Conservation (phyloP, 2,329 filamentous ascomycete species). For the Aureobasidium melanogenum region DNA sequence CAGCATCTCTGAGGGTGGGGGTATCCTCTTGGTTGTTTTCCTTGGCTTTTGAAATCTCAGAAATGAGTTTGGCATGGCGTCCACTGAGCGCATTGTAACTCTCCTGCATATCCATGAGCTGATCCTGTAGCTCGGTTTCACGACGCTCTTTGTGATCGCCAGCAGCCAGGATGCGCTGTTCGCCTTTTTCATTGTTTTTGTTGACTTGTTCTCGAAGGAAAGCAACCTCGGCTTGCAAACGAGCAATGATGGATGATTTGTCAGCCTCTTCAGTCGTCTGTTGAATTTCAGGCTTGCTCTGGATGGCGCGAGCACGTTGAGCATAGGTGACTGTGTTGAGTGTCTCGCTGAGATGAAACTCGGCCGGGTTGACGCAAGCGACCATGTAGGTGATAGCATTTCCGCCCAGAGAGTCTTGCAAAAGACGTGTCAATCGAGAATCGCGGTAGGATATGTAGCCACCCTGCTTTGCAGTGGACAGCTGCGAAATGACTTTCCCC, state of each 20-base stretch:
- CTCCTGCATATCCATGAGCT: conserved; percentile 85
- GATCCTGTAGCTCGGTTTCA: conserved; percentile 85
- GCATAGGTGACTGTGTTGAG: conserved; percentile 95
- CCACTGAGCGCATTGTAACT: conserved; percentile 87
- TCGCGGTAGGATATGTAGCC: conserved; percentile 96
- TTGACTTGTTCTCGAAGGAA: conserved; percentile 92
- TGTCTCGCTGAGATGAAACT: conserved; percentile 96
- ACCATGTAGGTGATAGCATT: conserved; percentile 99
- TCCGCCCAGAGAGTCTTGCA: conserved; percentile 93
- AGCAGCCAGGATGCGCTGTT: conserved; percentile 36
- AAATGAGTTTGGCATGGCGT: conserved; percentile 89
- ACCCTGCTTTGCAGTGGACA: conserved; percentile 79
- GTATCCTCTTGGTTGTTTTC: conserved; percentile 51
- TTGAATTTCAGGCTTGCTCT: conserved; percentile 95
- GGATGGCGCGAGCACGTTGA: conserved; percentile 88
- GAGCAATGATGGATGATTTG: conserved; percentile 87
- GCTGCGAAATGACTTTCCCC: conserved; percentile 95
- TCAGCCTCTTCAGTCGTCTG: conserved; percentile 81
- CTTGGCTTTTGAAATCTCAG: conserved; percentile 80
- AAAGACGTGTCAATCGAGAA: conserved; percentile 86
- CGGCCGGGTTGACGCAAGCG: conserved; percentile 90
- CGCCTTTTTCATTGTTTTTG: conserved; percentile 62
- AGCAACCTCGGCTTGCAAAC: conserved; percentile 84
- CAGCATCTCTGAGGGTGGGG: conserved; percentile 50
- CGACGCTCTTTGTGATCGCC: conserved; percentile 32